Conservation (phyloP, 495 filamentous ascomycete genomes). For the Bacidia rubella region DNA sequence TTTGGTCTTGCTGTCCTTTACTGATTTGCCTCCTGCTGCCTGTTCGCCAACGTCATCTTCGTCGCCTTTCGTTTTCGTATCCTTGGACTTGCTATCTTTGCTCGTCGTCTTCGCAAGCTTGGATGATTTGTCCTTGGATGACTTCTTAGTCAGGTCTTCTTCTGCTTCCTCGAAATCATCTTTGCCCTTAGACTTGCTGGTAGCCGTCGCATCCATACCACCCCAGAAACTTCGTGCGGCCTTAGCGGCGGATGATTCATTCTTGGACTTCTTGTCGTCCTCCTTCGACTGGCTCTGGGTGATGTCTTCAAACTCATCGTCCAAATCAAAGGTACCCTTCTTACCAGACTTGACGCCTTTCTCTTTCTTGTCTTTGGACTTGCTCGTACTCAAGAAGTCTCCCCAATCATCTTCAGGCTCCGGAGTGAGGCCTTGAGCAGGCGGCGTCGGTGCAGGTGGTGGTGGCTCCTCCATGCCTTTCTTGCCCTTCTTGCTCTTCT, state of each 20-base stretch:
- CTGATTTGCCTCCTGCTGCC: conserved; percentile 11
- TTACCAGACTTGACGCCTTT: conserved; percentile 14
- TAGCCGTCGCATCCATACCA: conserved; percentile 26
- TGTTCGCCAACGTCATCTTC: conserved; percentile 12
- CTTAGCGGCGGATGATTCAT: conserved; percentile 24
- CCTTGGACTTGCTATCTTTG: conserved; percentile 18
- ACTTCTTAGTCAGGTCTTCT: conserved; percentile 17
- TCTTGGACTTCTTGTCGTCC: conserved; percentile 6
- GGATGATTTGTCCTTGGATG: conserved; percentile 11
- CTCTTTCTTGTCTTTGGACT: conserved; percentile 24
- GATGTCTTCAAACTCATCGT: conserved; percentile 18
- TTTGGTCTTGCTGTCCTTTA: conserved; percentile 17
- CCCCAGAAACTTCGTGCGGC: conserved; percentile 36
- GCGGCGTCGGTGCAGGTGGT: conserved; percentile 38
- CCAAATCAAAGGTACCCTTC: conserved; percentile 12
- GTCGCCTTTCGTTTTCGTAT: conserved; percentile 17
- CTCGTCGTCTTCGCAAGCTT: conserved; percentile 16
- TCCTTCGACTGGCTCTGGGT: conserved; percentile 12
- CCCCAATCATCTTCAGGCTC: conserved; percentile 35
- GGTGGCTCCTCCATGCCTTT: conserved; percentile 31
- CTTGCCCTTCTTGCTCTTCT: conserved; percentile 26
- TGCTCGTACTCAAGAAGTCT: conserved; percentile 21
- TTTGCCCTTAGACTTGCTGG: conserved; percentile 27
- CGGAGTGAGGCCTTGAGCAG: conserved; percentile 33
- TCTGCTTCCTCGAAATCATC: conserved; percentile 24